phyloP scores from a whole-genome alignment of 2,329 filamentous ascomycete species.

The Byssochlamys sp. region DNA sequence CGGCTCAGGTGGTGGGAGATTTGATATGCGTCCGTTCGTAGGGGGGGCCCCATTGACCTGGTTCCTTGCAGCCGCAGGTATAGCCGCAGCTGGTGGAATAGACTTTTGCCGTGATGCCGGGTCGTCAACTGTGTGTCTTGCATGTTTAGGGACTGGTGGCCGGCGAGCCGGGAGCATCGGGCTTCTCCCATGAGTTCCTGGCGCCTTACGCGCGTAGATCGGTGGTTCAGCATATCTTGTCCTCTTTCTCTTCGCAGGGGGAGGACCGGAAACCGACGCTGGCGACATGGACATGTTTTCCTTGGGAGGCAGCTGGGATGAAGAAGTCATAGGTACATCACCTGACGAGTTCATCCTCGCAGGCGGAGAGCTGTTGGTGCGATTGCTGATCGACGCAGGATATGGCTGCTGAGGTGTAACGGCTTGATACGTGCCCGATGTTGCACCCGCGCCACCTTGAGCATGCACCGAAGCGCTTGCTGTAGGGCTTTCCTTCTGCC shows the following conservation, averaged over 20 bases:
- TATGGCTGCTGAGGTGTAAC: slow-evolving; percentile 7
- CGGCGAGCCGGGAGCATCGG: slow-evolving; percentile 32
- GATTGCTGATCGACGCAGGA: slow-evolving; percentile 9
- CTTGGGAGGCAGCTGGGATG: slow-evolving; percentile 9
- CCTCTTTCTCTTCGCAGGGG: slow-evolving; percentile 40
- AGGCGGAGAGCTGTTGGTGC: slow-evolving; percentile 22
- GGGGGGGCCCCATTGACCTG: slow-evolving; percentile 16
- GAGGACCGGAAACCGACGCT: slow-evolving; percentile 13
- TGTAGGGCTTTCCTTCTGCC: slow-evolving; percentile 18
- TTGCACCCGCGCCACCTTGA: slow-evolving; percentile 8
- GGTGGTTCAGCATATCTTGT: slow-evolving; percentile 45
- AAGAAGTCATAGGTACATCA: slow-evolving; percentile 5
- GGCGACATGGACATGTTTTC: slow-evolving; percentile 15
- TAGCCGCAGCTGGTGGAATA: slow-evolving; percentile 8
- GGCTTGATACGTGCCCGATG: slow-evolving; percentile 3
- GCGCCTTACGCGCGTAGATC: slow-evolving; percentile 40
- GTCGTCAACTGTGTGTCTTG: slow-evolving; percentile 14
- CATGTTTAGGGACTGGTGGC: slow-evolving; percentile 24
- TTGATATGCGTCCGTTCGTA: slow-evolving; percentile 19
- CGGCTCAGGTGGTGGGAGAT: slow-evolving; percentile 11
- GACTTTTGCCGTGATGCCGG: slow-evolving; percentile 9
- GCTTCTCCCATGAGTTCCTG: slow-evolving; percentile 31
- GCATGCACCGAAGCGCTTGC: slow-evolving; percentile 7
- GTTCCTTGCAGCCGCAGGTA: slow-evolving; percentile 9
- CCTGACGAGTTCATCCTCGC: slow-evolving; percentile 9